Percentiles rank a stretch among this genome's conserved stretches.
These are phyloP conservation scores for Phyllosticta paracitricarpa DNA, from an alignment of 2,329 filamentous ascomycete genomes.

Conservation along the genomic window DNA sequence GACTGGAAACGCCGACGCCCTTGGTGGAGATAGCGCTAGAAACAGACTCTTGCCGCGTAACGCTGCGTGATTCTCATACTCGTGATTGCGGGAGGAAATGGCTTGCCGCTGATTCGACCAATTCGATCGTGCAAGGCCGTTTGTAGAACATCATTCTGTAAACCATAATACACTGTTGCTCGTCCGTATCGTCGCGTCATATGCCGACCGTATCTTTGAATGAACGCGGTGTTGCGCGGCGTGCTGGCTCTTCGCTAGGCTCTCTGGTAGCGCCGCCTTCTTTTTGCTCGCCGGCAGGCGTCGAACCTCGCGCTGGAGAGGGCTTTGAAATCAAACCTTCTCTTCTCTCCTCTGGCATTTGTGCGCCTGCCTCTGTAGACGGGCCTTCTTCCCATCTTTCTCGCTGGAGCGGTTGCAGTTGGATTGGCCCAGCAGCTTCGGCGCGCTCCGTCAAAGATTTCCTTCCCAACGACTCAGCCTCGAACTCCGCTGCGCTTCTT, in stretches of 20 bases:
- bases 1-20: neutral
- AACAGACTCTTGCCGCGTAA: neutral
- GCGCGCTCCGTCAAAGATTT: neutral
- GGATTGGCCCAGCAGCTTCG: neutral
- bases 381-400: slow-evolving; percentile 4
- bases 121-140: neutral
- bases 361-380: slow-evolving; percentile 7
- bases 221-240: slow-evolving; percentile 31
- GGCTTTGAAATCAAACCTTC: slow-evolving; percentile 20
- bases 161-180: neutral
- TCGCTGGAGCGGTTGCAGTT: neutral
- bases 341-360: slow-evolving; percentile 11
- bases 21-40: neutral
- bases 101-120: neutral
- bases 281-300: slow-evolving; percentile 2
- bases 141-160: neutral
- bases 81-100: neutral
- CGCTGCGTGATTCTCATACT: neutral
- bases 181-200: slow-evolving; percentile 15
- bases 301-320: slow-evolving; percentile 2
- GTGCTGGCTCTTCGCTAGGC: slow-evolving; percentile 19
- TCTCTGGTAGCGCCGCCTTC: slow-evolving; percentile 4
- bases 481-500: slow-evolving; percentile 23
- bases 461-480: neutral
- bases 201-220: slow-evolving; percentile 36